Evolutionary conservation across 2,329 filamentous ascomycete genomes (phyloP).

Genomic region (Ophiostoma himal-ulmi): DNA sequence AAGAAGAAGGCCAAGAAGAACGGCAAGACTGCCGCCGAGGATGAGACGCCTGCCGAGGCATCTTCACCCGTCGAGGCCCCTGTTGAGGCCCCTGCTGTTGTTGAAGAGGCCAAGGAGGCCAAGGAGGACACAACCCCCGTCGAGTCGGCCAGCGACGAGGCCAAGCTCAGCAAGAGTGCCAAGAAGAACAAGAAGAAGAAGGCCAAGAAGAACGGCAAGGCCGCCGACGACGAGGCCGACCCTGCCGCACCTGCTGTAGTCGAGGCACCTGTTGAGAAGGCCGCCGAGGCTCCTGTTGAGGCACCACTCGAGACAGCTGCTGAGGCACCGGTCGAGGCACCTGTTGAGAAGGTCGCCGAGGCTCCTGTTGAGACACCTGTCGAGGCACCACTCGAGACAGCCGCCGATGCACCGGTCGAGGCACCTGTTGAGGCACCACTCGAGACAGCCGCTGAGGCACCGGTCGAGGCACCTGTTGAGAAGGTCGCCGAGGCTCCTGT

Average conservation of each 20-base stretch:
- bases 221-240: neutral
- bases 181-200: slow-evolving; percentile 24
- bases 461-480: no score
- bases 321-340: slow-evolving; percentile 1
- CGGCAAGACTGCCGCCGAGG: neutral
- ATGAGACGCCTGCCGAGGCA: neutral
- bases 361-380: no score
- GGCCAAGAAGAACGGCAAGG: slow-evolving; percentile 16
- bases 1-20: slow-evolving; percentile 13
- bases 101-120: neutral
- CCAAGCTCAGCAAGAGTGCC: slow-evolving; percentile 25
- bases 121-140: slow-evolving; percentile 14
- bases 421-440: no score
- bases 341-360: no score
- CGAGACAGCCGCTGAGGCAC: no score
- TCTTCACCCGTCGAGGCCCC: neutral
- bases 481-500: no score
- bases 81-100: neutral
- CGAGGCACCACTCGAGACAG: no score
- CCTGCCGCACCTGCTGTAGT: neutral
- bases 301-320: slow-evolving; percentile 1
- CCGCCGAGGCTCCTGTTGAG: neutral
- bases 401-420: no score
- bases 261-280: slow-evolving; percentile 11
- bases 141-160: slow-evolving; percentile 12